Percentiles rank a stretch among this genome's conserved stretches.
These are phyloP conservation scores for Ceratobasidium sp. DNA, from an alignment of 1,284 basidiomycete genomes.

Conservation along the genomic window DNA sequence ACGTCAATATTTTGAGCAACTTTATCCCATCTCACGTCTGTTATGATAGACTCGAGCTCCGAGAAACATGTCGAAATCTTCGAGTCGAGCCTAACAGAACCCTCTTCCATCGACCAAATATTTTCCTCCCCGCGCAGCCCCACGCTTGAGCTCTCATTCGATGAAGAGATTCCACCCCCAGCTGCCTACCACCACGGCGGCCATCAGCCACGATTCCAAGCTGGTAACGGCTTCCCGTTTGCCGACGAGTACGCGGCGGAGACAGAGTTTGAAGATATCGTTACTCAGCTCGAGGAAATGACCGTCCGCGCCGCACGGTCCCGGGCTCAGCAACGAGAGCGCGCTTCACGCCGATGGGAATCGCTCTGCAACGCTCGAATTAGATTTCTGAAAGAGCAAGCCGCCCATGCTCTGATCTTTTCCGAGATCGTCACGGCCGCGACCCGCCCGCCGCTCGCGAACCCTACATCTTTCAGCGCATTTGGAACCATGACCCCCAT, in stretches of 20 bases:
- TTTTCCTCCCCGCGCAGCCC: slow-evolving; percentile 17
- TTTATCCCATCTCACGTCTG: not conserved
- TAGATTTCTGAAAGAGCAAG: slow-evolving; percentile 31
- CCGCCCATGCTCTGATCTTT: not conserved
- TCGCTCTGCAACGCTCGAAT: slow-evolving; percentile 32
- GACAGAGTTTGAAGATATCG: slow-evolving; percentile 9
- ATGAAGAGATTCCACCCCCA: not conserved
- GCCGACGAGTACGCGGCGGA: not conserved
- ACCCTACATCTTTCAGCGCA: slow-evolving; percentile 9
- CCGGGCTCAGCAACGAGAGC: slow-evolving; percentile 38
- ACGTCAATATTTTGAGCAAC: not conserved
- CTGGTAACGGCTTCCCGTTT: not conserved
- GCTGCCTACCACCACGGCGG: not conserved
- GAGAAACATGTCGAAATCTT: not conserved
- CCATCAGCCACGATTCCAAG: not conserved
- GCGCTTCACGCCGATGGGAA: slow-evolving; percentile 25
- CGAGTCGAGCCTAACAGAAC: slow-evolving; percentile 1
- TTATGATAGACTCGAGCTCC: not conserved
- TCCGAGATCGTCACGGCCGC: not conserved
- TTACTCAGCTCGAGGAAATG: slow-evolving; percentile 32
- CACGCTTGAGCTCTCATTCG: slow-evolving; percentile 6
- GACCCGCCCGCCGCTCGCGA: slow-evolving; percentile 3
- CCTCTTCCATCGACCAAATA: slow-evolving; percentile 9
- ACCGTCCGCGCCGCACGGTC: slow-evolving; percentile 37
- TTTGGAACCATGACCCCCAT: slow-evolving; percentile 13